These are phyloP conservation scores for Neolentinus lepideus DNA, from an alignment of 1,284 basidiomycete species.

Conservation along the genomic window DNA sequence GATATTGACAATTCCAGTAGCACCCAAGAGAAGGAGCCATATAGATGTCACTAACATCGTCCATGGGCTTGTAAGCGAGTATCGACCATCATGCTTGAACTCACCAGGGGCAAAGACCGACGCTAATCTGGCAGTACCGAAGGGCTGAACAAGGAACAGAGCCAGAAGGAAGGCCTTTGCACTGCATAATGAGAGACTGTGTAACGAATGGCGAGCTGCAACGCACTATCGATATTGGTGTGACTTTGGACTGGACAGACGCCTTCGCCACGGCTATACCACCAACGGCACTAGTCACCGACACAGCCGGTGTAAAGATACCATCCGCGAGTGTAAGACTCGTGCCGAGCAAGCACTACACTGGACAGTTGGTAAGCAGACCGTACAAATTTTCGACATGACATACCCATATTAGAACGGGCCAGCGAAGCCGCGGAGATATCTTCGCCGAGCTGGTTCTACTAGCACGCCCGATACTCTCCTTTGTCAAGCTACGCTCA, in stretches of 20 bases:
- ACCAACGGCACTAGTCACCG: conserved; percentile 57
- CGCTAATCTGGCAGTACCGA: conserved; percentile 48
- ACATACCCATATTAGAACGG: conserved; percentile 46
- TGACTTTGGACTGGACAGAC: conserved; percentile 35
- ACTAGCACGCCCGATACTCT: conserved; percentile 21
- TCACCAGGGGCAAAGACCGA: conserved; percentile 48
- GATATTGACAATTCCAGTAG: conserved; percentile 55
- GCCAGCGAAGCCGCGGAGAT: conserved; percentile 33
- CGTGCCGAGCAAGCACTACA: conserved; percentile 30
- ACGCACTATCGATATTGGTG: conserved; percentile 52
- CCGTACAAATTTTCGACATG: background rate
- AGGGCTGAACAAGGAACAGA: conserved; percentile 51
- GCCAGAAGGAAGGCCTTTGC: conserved; percentile 48
- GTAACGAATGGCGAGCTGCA: background rate
- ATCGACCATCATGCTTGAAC: conserved; percentile 9
- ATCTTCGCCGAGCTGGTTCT: conserved; percentile 12
- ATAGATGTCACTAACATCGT: conserved; percentile 37
- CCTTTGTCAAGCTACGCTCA: conserved; percentile 46
- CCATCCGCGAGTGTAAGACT: conserved; percentile 59
- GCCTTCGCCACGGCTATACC: conserved; percentile 58
- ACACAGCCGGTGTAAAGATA: conserved; percentile 58
- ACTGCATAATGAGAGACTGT: background rate
- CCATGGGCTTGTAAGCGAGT: background rate
- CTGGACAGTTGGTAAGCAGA: conserved; percentile 2
- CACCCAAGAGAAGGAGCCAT: conserved; percentile 48